A percentile compares a stretch with the other conserved stretches of the same genome.
Conservation (phyloP, 2,329 filamentous ascomycete species). For the Davidsoniella neocaledoniae region DNA sequence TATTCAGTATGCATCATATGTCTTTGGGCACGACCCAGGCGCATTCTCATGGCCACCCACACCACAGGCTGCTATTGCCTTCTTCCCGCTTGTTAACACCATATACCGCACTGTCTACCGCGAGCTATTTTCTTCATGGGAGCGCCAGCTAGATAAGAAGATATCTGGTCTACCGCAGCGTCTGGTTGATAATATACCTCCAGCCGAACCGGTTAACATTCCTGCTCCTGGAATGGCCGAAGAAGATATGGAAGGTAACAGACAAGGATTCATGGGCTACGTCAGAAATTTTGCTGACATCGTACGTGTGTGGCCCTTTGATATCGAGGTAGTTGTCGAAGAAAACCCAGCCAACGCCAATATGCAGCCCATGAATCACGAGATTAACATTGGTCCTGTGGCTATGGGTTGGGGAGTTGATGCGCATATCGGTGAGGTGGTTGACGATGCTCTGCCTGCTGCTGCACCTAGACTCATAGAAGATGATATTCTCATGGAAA, state of each 20-base stretch:
- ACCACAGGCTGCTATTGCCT: constrained; percentile 30
- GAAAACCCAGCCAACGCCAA: constrained; percentile 20
- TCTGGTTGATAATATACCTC: constrained; percentile 15
- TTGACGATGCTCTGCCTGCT: not conserved
- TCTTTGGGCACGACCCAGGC: constrained; percentile 28
- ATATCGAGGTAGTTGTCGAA: constrained; percentile 14
- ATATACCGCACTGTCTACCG: constrained; percentile 31
- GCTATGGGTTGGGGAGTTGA: constrained; percentile 3
- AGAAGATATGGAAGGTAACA: constrained; percentile 20
- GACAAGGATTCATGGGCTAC: not conserved
- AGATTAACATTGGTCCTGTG: constrained; percentile 6
- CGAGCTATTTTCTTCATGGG: constrained; percentile 28
- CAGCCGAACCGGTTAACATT: constrained; percentile 15
- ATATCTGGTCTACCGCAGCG: constrained; percentile 23
- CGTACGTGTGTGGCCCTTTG: not conserved
- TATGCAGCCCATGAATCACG: not conserved
- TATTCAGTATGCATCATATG: constrained; percentile 32
- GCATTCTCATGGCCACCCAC: constrained; percentile 37
- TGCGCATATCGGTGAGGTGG: not conserved
- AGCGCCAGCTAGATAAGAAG: constrained; percentile 30
- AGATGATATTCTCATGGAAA: not conserved
- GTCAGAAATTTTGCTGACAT: too few relatives aligned
- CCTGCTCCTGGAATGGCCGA: not conserved
- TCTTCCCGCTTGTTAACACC: constrained; percentile 30
- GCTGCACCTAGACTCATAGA: not conserved